phyloP scores from a whole-genome alignment of 768 basidiomycete genomes.

The Kwoniella mangroviensis region DNA sequence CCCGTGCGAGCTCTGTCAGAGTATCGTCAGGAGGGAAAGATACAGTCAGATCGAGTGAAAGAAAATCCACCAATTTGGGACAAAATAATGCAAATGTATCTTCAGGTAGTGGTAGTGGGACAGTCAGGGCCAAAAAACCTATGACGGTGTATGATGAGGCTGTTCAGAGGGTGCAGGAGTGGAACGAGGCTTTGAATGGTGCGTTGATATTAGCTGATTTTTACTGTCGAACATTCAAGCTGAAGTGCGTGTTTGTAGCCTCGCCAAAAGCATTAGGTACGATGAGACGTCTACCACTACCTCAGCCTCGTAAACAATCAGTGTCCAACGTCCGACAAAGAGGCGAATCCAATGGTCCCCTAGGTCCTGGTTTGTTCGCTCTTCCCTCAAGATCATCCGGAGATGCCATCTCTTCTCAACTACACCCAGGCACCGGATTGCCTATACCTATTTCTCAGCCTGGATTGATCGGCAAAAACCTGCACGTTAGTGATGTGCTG shows the following conservation, averaged over 20 bases:
- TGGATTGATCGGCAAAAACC: conserved; percentile 65
- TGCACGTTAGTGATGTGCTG: conserved; percentile 39
- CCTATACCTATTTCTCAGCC: conserved; percentile 19
- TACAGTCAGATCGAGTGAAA: conserved; percentile 10
- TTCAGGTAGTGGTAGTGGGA: conserved; percentile 42
- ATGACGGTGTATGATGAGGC: conserved; percentile 83
- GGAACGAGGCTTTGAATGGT: conserved; percentile 98
- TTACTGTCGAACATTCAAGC: neutral
- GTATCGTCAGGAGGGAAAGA: conserved; percentile 33
- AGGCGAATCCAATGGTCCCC: conserved; percentile 10
- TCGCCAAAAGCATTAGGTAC: conserved; percentile 53
- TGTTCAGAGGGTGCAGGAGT: conserved; percentile 93
- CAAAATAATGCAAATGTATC: neutral
- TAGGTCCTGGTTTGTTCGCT: conserved; percentile 15
- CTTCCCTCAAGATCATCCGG: conserved; percentile 42
- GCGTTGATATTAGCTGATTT: conserved; percentile 36
- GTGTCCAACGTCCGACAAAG: conserved; percentile 10
- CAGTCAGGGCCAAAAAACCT: conserved; percentile 58
- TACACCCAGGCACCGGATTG: conserved; percentile 20
- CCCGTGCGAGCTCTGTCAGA: conserved; percentile 9
- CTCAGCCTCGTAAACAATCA: conserved; percentile 29
- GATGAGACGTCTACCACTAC: conserved; percentile 38
- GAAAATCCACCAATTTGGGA: neutral
- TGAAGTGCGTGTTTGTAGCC: conserved; percentile 43
- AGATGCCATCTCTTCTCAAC: conserved; percentile 45